phyloP scores from a whole-genome alignment of 345 rosid genomes.

The Eucalyptus melliodora region DNA sequence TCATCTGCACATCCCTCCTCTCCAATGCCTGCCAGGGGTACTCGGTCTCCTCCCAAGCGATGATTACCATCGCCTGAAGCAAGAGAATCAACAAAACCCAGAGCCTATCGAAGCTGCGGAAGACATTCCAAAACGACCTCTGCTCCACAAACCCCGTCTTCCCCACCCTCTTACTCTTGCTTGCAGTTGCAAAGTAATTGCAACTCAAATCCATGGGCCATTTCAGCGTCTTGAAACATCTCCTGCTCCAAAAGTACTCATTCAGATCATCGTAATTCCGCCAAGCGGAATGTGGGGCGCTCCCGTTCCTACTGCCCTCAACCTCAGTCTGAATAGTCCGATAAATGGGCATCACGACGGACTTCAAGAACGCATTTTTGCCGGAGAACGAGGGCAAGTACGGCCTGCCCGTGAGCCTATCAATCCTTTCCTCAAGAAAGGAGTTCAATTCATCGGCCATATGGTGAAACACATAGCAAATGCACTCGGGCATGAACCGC shows the following conservation, averaged over 20 bases:
- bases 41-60: conserved; percentile 46
- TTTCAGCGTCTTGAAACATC: conserved; percentile 59
- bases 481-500: no score
- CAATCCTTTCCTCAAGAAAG: no score
- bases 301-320: conserved; percentile 57
- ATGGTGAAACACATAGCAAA: no score
- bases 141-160: conserved; percentile 93
- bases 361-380: no score
- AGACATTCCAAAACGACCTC: conserved; percentile 74
- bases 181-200: conserved; percentile 24
- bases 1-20: conserved; percentile 38
- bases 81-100: conserved; percentile 69
- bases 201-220: conserved; percentile 55
- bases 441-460: no score
- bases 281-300: conserved; percentile 73
- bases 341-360: conserved; percentile 60
- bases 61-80: conserved; percentile 62
- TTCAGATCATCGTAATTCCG: conserved; percentile 88
- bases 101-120: conserved; percentile 65
- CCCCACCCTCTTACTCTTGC: conserved; percentile 41
- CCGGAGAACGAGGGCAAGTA: no score
- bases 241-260: conserved; percentile 80
- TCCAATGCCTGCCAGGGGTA: conserved; percentile 48
- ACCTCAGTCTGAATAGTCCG: conserved; percentile 43
- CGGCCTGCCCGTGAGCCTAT: no score